These are phyloP conservation scores for Elongisporangium prolatum DNA, from an alignment of 352 stramenopile species.

Conservation along the genomic window DNA sequence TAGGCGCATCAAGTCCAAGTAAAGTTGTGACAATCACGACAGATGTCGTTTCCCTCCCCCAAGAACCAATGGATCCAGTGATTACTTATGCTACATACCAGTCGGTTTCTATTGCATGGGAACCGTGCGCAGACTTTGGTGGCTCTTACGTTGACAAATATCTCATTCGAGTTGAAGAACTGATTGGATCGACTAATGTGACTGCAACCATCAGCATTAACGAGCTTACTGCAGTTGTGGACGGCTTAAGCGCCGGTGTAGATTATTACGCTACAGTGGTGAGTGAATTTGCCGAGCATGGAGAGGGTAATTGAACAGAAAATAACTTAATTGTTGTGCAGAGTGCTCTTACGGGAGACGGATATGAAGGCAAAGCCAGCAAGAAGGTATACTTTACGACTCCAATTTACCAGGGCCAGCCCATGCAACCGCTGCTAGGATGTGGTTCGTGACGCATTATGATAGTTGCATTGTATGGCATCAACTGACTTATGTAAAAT, in stretches of 20 bases:
- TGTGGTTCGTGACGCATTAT: slow-evolving; percentile 56
- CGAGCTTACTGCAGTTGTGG: slow-evolving; percentile 16
- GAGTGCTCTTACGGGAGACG: slow-evolving; percentile 24
- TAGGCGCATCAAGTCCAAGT: slow-evolving; percentile 30
- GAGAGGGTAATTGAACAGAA: not conserved
- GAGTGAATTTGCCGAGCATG: slow-evolving; percentile 9
- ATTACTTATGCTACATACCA: slow-evolving; percentile 8
- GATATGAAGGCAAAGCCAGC: slow-evolving; percentile 19
- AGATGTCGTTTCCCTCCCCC: slow-evolving; percentile 15
- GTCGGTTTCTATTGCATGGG: slow-evolving; percentile 27
- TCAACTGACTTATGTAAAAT: too few species aligned
- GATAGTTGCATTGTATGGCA: too few species aligned
- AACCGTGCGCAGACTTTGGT: slow-evolving; percentile 34
- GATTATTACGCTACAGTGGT: slow-evolving; percentile 48
- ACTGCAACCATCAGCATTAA: slow-evolving; percentile 11
- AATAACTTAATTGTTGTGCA: slow-evolving; percentile 6
- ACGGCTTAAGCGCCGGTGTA: slow-evolving; percentile 13
- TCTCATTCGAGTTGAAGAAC: slow-evolving; percentile 16
- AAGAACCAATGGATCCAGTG: slow-evolving; percentile 22
- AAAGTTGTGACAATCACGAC: slow-evolving; percentile 17
- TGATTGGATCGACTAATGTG: slow-evolving; percentile 1
- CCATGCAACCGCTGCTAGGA: slow-evolving; percentile 31
- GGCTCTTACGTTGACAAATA: slow-evolving; percentile 40
- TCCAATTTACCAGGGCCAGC: slow-evolving; percentile 22
- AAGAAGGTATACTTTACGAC: slow-evolving; percentile 43